Evolutionary conservation across 2,329 filamentous ascomycete species (phyloP).

Genomic region (Periglandula ipomoeae): DNA sequence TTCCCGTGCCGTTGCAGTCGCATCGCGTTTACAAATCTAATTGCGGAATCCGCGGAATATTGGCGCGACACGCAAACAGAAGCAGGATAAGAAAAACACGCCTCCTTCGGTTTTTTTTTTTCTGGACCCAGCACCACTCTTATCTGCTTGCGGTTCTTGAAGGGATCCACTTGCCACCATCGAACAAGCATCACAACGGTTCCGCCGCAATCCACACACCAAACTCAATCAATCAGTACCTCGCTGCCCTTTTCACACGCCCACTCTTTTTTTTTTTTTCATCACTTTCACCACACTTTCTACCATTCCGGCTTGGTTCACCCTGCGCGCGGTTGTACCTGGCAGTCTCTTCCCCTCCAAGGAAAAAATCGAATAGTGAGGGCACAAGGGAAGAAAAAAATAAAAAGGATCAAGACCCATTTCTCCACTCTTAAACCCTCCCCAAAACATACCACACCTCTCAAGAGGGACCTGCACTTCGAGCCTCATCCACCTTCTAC

Average conservation of each 20-base stretch:
- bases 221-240: conserved; percentile 7
- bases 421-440: conserved; percentile 38
- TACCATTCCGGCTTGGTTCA: conserved; percentile 18
- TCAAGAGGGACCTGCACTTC: conserved; percentile 28
- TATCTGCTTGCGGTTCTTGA: conserved; percentile 17
- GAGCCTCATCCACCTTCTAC: conserved; percentile 29
- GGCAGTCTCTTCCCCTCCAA: conserved; percentile 12
- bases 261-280: conserved; percentile 7
- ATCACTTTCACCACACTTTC: conserved; percentile 12
- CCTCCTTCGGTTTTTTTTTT: conserved; percentile 12
- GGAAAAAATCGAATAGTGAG: conserved; percentile 10
- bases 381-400: conserved; percentile 19
- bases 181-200: conserved; percentile 15
- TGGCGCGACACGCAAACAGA: conserved; percentile 12
- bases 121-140: conserved; percentile 14
- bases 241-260: conserved; percentile 1
- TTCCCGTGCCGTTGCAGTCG: conserved; percentile 8
- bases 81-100: conserved; percentile 8
- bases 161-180: conserved; percentile 16
- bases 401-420: conserved; percentile 33
- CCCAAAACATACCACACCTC: conserved; percentile 33
- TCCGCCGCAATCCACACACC: conserved; percentile 13
- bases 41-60: conserved; percentile 7
- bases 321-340: conserved; percentile 15
- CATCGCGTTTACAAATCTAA: conserved; percentile 10